These are phyloP conservation scores for Leptographium flavum DNA, from an alignment of 2,329 filamentous ascomycete species.

Conservation along the genomic window DNA sequence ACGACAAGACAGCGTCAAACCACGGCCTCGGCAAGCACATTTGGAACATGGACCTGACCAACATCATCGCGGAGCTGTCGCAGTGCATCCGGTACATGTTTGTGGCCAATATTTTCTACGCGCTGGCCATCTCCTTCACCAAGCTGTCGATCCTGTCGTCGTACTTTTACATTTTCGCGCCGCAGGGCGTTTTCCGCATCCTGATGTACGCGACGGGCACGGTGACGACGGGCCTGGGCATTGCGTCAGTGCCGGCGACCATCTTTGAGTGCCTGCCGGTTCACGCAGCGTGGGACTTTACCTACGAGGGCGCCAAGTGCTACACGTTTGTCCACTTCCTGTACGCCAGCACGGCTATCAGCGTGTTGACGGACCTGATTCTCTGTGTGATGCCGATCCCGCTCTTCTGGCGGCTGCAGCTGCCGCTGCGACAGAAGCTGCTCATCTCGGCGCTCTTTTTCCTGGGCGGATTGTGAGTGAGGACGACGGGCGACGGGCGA, in stretches of 20 bases:
- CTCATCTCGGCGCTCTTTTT: constrained; percentile 16
- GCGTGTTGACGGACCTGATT: constrained; percentile 16
- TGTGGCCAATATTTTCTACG: constrained; percentile 16
- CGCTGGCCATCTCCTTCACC: constrained; percentile 14
- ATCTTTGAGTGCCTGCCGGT: constrained; percentile 17
- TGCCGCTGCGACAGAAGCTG: constrained; percentile 14
- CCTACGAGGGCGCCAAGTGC: constrained; percentile 11
- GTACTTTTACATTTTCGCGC: constrained; percentile 17
- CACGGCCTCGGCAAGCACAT: constrained; percentile 15
- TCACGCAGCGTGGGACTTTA: constrained; percentile 16
- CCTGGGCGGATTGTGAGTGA: constrained; percentile 17
- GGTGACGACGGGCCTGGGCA: constrained; percentile 14
- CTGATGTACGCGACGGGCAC: constrained; percentile 17
- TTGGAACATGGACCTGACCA: constrained; percentile 13
- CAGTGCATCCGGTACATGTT: constrained; percentile 13
- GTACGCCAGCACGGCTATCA: constrained; percentile 16
- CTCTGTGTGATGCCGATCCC: constrained; percentile 17
- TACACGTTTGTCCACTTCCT: constrained; percentile 15
- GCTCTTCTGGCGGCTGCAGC: constrained; percentile 16
- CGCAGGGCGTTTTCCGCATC: constrained; percentile 16
- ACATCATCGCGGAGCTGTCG: constrained; percentile 9
- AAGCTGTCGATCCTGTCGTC: constrained; percentile 18
- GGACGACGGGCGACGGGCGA: too few species aligned
- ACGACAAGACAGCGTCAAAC: constrained; percentile 8
- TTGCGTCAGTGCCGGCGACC: constrained; percentile 14